A percentile compares a stretch with the other conserved stretches of the same genome.
These are phyloP conservation scores for Cyclanthera cordifolia DNA, from an alignment of 306 rosid genomes.

Conservation along the genomic window DNA sequence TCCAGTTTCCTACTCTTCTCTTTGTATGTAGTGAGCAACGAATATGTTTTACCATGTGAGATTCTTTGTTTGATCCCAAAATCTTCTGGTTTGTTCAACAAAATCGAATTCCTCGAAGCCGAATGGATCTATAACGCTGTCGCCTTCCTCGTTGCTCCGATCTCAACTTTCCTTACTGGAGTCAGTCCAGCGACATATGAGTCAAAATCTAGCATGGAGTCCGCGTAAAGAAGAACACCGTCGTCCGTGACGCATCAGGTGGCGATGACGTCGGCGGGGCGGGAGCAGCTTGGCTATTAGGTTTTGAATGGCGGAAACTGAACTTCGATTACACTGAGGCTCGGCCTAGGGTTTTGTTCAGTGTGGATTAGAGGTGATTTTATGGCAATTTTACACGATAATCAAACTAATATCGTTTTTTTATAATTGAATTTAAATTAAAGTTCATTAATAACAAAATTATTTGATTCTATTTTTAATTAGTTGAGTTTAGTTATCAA, in stretches of 20 bases:
- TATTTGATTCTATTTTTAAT: too few relatives aligned
- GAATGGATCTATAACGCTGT: conserved; percentile 39
- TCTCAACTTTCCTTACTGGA: conserved; percentile 24
- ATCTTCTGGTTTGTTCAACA: conserved; percentile 30
- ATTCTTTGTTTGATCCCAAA: conserved; percentile 13
- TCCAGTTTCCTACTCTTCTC: too few relatives aligned
- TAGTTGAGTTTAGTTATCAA: too few relatives aligned
- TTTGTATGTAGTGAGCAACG: too few relatives aligned
- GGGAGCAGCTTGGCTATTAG: conserved; percentile 43
- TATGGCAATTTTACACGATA: too few relatives aligned
- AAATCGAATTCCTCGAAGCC: conserved; percentile 28
- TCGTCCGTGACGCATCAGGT: too few relatives aligned
- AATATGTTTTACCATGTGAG: too few relatives aligned
- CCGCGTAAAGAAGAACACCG: conserved; percentile 28
- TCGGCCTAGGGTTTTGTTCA: conserved; percentile 45
- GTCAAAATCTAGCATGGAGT: too few relatives aligned
- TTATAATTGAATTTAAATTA: too few relatives aligned
- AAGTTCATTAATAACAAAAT: too few relatives aligned
- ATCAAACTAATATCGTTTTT: too few relatives aligned
- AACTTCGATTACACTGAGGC: conserved; percentile 58
- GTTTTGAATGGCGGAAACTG: conserved; percentile 39
- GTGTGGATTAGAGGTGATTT: background rate
- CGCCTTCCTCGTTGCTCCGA: conserved; percentile 29
- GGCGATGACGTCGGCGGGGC: conserved; percentile 29
- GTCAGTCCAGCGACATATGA: too few relatives aligned